A percentile compares a stretch with the other conserved stretches of the same genome.
These are phyloP conservation scores for Primulina tabacum DNA, from an alignment of 257 asterid species.

Conservation along the genomic window DNA sequence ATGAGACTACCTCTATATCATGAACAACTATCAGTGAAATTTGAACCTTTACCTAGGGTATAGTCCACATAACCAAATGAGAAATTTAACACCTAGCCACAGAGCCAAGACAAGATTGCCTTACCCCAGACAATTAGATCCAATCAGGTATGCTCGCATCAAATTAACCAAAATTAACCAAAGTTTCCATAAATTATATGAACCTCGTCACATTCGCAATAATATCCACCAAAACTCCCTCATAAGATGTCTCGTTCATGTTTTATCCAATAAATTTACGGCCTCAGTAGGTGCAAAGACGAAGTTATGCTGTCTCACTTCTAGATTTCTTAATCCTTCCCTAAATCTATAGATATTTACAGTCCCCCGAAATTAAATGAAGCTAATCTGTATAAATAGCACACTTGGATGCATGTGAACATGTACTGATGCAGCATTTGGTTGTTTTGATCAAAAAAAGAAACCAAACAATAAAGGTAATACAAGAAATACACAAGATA, in stretches of 20 bases:
- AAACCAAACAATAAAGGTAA: not conserved
- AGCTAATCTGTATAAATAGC: slow-evolving; percentile 15
- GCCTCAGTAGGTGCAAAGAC: slow-evolving; percentile 6
- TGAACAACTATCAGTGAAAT: not conserved
- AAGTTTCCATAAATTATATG: not conserved
- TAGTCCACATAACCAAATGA: not conserved
- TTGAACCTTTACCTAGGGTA: not conserved
- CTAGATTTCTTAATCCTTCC: no score
- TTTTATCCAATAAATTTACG: not conserved
- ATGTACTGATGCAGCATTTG: not conserved
- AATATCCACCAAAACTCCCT: not conserved
- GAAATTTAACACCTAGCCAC: slow-evolving; percentile 13
- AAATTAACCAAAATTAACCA: not conserved
- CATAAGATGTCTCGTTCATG: not conserved
- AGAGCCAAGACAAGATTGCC: slow-evolving; percentile 15
- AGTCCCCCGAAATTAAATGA: slow-evolving; percentile 1
- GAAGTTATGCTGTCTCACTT: slow-evolving; percentile 2
- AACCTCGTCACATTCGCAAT: slow-evolving; percentile 7
- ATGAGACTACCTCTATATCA: not conserved
- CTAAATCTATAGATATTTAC: not conserved
- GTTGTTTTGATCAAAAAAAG: not conserved
- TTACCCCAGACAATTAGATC: not conserved
- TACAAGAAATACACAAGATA: not conserved
- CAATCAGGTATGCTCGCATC: not conserved
- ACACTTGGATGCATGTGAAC: slow-evolving; percentile 15